phyloP scores from a whole-genome alignment of 257 asterid genomes.

The Gentiana straminea region DNA sequence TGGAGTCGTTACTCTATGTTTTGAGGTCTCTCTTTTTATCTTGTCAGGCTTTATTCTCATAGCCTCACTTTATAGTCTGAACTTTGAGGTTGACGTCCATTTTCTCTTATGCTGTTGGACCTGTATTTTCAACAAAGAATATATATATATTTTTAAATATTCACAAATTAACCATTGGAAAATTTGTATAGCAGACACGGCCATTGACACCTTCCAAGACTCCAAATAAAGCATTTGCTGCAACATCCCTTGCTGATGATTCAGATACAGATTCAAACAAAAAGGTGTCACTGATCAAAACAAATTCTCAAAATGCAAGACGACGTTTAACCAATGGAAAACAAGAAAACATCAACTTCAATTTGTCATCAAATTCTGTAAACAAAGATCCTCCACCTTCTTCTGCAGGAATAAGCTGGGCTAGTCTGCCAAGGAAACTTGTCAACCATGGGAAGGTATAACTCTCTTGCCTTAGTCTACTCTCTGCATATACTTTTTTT shows the following conservation, averaged over 20 bases:
- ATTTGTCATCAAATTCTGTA: constrained; percentile 12
- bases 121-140: no score
- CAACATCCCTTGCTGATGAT: constrained; percentile 22
- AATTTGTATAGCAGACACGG: constrained; percentile 28
- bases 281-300: constrained; percentile 16
- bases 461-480: constrained; percentile 3
- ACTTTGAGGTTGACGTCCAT: neutral
- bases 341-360: constrained; percentile 33
- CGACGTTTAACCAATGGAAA: constrained; percentile 19
- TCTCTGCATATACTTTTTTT: neutral
- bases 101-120: neutral
- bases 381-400: constrained; percentile 35
- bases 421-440: constrained; percentile 56
- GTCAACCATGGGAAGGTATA: constrained; percentile 64
- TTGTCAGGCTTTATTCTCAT: neutral
- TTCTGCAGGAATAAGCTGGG: constrained; percentile 49
- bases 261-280: constrained; percentile 16
- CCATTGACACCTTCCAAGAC: constrained; percentile 32
- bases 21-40: neutral
- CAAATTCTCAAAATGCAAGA: constrained; percentile 26
- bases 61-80: neutral
- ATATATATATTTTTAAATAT: no score
- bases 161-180: no score
- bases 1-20: neutral
- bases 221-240: constrained; percentile 25